These are phyloP conservation scores for Aspergillus kassunensis DNA, from an alignment of 495 filamentous ascomycete species.

Conservation along the genomic window DNA sequence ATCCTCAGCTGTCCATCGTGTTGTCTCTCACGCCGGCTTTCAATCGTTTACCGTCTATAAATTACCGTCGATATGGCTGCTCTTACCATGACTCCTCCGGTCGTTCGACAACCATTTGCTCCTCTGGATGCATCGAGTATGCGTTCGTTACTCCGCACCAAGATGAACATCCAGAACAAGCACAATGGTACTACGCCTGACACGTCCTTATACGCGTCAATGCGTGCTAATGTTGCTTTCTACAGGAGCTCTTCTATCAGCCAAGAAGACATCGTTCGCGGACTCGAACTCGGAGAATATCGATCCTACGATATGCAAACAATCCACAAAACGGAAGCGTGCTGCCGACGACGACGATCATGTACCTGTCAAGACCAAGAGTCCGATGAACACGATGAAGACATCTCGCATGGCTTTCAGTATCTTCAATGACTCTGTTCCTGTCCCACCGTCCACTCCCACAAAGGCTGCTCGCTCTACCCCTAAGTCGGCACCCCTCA, in stretches of 20 bases:
- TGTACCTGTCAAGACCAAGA: conserved; percentile 30
- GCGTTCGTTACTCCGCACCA: conserved; percentile 41
- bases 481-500: conserved; percentile 32
- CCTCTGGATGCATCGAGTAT: conserved; percentile 39
- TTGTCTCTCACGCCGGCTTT: conserved; percentile 2
- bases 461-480: conserved; percentile 36
- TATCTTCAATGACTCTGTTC: conserved; percentile 29
- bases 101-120: conserved; percentile 42
- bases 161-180: conserved; percentile 50
- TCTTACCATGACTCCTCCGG: conserved; percentile 39
- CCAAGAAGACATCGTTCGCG: conserved; percentile 42
- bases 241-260: conserved; percentile 25
- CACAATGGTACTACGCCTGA: conserved; percentile 51
- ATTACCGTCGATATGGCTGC: conserved; percentile 31
- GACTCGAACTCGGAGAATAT: conserved; percentile 74
- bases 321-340: conserved; percentile 64
- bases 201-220: neutral
- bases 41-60: neutral
- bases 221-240: neutral
- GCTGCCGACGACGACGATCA: conserved; percentile 49
- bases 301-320: conserved; percentile 60
- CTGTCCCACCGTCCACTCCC: conserved; percentile 32
- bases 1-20: neutral
- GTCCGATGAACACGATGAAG: conserved; percentile 38
- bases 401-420: conserved; percentile 34